phyloP scores from a whole-genome alignment of 805 yeast species.

The Yarrowia hollandica region DNA sequence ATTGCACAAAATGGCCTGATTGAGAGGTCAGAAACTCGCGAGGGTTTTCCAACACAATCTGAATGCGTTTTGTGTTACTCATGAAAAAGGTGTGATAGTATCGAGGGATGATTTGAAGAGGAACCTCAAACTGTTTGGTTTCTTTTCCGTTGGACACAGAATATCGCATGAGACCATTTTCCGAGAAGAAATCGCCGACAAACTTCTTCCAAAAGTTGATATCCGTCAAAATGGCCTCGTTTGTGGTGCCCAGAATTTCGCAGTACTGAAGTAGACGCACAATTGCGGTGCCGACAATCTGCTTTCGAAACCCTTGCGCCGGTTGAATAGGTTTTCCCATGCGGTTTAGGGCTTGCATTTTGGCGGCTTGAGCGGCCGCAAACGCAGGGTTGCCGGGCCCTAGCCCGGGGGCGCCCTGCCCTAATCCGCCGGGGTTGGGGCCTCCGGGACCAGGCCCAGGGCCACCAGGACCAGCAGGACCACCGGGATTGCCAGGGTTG shows the following conservation, averaged over 20 bases:
- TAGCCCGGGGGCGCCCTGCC: not conserved
- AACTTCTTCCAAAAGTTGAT: conserved; percentile 54
- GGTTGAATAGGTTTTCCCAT: conserved; percentile 31
- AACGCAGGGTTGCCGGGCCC: conserved; percentile 12
- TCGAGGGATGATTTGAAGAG: conserved; percentile 63
- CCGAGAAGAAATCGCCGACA: conserved; percentile 54
- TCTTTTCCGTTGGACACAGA: conserved; percentile 48
- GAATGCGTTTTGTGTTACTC: conserved; percentile 54
- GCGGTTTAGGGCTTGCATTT: conserved; percentile 27
- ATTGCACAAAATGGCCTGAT: conserved; percentile 56
- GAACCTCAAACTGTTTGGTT: conserved; percentile 61
- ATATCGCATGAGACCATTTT: conserved; percentile 51
- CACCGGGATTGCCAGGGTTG: no score
- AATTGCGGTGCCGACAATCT: conserved; percentile 50
- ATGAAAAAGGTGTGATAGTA: conserved; percentile 55
- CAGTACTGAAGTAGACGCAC: conserved; percentile 52
- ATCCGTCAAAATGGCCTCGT: conserved; percentile 46
- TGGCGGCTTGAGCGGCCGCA: conserved; percentile 16
- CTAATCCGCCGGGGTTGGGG: not conserved
- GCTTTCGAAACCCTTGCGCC: conserved; percentile 40
- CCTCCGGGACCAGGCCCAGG: conserved; percentile 4
- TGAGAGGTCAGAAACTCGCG: conserved; percentile 55
- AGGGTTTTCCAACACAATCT: conserved; percentile 48
- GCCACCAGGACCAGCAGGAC: no score
- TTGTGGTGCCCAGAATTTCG: conserved; percentile 48